A percentile compares a stretch with the other conserved stretches of the same genome.
phyloP scores from a whole-genome alignment of 768 basidiomycete species.

The Tulasnella sp. region DNA sequence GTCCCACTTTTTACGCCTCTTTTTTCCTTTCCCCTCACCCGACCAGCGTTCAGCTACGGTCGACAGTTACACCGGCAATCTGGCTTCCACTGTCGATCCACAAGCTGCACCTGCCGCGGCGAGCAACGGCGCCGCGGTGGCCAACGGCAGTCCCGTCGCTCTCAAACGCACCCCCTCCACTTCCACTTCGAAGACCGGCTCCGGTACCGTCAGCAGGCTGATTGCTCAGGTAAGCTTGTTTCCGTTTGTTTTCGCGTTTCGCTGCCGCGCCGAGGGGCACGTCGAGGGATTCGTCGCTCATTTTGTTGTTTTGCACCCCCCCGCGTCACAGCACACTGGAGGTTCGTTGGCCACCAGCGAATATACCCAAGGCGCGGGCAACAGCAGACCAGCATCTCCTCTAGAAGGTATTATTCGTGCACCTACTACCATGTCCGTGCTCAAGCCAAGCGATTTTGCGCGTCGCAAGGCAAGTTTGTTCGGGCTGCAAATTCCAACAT shows the following conservation, averaged over 20 bases:
- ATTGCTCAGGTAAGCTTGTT: conserved; percentile 17
- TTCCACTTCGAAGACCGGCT: conserved; percentile 10
- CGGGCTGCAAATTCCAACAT: conserved; percentile 6
- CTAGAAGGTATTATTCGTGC: conserved; percentile 26
- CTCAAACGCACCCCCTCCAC: conserved; percentile 18
- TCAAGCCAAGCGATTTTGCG: conserved; percentile 26
- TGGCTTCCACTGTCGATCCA: conserved; percentile 9
- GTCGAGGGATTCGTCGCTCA: conserved; percentile 1
- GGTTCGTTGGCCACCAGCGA: conserved; percentile 23
- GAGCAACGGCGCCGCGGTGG: conserved; percentile 9
- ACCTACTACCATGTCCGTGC: conserved; percentile 21
- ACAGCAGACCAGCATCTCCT: conserved; percentile 23
- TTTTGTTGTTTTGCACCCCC: conserved; percentile 1
- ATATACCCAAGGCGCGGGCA: conserved; percentile 14
- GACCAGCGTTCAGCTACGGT: conserved; percentile 5
- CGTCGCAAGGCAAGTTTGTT: conserved; percentile 20
- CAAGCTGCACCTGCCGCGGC: background rate
- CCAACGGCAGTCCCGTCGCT: background rate
- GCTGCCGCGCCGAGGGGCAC: background rate
- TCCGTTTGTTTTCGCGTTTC: background rate
- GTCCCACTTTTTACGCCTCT: conserved; percentile 10
- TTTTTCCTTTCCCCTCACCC: background rate
- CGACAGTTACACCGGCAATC: conserved; percentile 13
- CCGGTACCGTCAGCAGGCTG: conserved; percentile 18
- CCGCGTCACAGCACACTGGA: conserved; percentile 21